Percentiles rank a stretch among this genome's conserved stretches.
Evolutionary conservation across 495 filamentous ascomycete genomes (phyloP).

Genomic region (Xylaria flabelliformis): DNA sequence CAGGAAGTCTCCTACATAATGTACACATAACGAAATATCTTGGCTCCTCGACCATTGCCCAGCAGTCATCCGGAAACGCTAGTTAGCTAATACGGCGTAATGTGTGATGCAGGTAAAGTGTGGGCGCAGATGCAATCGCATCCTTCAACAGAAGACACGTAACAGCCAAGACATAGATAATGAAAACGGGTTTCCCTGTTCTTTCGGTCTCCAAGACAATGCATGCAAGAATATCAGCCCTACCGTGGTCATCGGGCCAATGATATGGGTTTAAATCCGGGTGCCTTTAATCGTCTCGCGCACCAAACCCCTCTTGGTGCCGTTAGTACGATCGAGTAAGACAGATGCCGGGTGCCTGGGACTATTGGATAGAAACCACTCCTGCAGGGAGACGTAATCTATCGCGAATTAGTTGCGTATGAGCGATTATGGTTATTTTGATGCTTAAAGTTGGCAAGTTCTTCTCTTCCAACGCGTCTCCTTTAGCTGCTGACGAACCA

Average conservation of each 20-base stretch:
- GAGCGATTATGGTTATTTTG: conserved; percentile 1
- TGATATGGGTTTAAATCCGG: background rate
- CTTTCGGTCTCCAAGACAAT: conserved; percentile 14
- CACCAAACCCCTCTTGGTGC: conserved; percentile 11
- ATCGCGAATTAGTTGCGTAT: conserved; percentile 29
- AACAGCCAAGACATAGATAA: background rate
- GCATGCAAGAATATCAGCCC: conserved; percentile 21
- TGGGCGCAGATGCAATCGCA: background rate
- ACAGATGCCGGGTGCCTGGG: conserved; percentile 41
- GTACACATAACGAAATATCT: background rate
- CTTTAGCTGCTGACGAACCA: background rate
- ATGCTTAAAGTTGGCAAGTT: background rate
- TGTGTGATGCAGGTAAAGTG: background rate
- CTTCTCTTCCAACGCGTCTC: background rate
- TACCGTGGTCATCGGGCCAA: conserved; percentile 9
- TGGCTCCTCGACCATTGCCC: conserved; percentile 8
- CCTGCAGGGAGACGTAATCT: conserved; percentile 34
- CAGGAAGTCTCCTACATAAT: background rate
- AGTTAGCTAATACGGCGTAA: background rate
- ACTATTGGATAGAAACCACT: conserved; percentile 20
- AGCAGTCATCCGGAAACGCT: background rate
- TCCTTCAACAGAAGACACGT: conserved; percentile 10
- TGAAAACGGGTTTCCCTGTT: background rate
- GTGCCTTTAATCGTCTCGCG: conserved; percentile 20
- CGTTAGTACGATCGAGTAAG: conserved; percentile 28